Base-by-base conservation (phyloP, 1,139 yeast genomes). In the Scheffersomyces titani region DNA sequence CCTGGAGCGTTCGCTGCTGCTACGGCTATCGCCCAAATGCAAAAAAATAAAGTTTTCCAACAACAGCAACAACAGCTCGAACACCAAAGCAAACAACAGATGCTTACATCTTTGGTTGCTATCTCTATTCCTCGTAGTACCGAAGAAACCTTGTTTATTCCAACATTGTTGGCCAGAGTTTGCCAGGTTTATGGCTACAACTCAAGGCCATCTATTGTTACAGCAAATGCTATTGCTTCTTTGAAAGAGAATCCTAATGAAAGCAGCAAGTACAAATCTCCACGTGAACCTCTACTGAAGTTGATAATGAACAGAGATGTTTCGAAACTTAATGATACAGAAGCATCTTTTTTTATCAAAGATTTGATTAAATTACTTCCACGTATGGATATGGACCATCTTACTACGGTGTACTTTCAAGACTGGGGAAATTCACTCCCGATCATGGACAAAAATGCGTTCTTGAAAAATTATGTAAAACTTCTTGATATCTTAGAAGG, bases 1-100 rank as follows among this genome's bases (percentile, higher is more conserved):
- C 93, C 94, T 0, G 93, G 92, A 4, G 86, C 92, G 1, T 79
- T 79, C 69, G 89, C 90, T 2, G 93, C 93, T 2, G 92, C 92
- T 3, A 84, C 90, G 51, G 87, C 90, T 7, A 76, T 84, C 58
- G 88, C 84, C 50, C 83, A 76, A 63, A 79, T 83, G 82, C 82
- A 81, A 58, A 80, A 76, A 47, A 74, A 73, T 56, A 68, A 65
- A 24, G 58, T 64, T 18, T 60, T 64, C 50, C 65, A 60, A 49
- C 65, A 65, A 47, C 69, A 63, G 50, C 67, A 65, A 51, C 68
- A 66, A 49, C 56, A 63, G 44, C 57, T 64, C 36, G 71, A 69
- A 45, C 66, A 64, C 19, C 82, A 77, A 51, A 66, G 74, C 24
- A 79, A 82, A 58, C 81, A 82, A 61, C 84, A 84, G 70, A 67